Base-by-base conservation (phyloP, 2,329 filamentous ascomycete species). In the Sporothrix globosa region DNA sequence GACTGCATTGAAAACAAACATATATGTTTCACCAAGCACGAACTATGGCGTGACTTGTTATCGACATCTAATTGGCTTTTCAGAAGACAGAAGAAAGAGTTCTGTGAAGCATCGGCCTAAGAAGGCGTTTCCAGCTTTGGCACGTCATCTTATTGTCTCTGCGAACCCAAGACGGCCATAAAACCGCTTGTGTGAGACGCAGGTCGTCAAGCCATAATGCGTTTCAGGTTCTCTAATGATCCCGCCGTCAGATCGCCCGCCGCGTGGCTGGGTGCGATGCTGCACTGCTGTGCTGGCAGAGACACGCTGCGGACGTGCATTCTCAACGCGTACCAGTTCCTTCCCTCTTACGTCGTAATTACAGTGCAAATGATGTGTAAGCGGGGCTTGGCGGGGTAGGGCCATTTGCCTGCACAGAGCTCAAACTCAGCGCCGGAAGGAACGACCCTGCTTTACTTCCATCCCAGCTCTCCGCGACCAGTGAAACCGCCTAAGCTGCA, bases 361-460 rank as follows among this genome's bases (percentile, higher is more conserved):
- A 17, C 24, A 48, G 44, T n/a, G 44, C 61, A 50, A 30, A 67
- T 61, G 69, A 71, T 71, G 56, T 61, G 69, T 67, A 66, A 70
- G 66, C 69, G 69, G 71, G 66, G 52, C 66, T 67, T 56, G 66
- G 71, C 66, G 71, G 71, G 69, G 71, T 71, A 67, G 30, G 14
- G n/a, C 24, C 30, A 19, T 44, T 46, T 19, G 53, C 24, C 21
- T n/a, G 44, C 14, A 34, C 44, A 53, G 48, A 66, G 69, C 69
- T 72, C 60, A 61, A 54, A 39, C 66, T 66, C 30, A 69, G 61
- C 53, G 53, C 17, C 61, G 63, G 46, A 34, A 66, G n/a, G 46
- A 66, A 19, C 46, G 24, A 66, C 60, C 60, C 41, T 48, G 41
- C 21, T 63, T 46, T 63, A 11, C n/a, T 63, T 30, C 41, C 17